Conservation (phyloP, 495 filamentous ascomycete species). For the Podospora pseudocomata region DNA sequence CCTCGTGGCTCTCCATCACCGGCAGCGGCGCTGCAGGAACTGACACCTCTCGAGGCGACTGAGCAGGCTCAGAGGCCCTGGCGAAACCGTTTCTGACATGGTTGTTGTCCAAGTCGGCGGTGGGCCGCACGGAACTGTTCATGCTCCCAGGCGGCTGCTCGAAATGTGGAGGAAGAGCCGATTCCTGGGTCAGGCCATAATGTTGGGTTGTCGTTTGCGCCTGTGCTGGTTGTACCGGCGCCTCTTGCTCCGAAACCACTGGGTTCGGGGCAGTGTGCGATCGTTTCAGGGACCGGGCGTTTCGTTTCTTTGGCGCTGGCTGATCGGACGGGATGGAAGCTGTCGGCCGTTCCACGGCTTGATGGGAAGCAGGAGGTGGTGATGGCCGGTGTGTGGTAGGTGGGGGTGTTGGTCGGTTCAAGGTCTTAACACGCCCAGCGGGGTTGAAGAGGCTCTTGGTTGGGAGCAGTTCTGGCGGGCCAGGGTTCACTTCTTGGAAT, state of each 20-base stretch:
- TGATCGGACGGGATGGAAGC: conserved; percentile 15
- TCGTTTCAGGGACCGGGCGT: conserved; percentile 24
- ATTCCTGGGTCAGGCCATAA: not conserved
- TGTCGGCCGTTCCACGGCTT: not conserved
- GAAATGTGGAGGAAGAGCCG: not conserved
- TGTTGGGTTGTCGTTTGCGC: conserved; percentile 11
- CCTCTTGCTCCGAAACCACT: conserved; percentile 14
- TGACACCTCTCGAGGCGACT: not conserved
- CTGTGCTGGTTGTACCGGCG: not conserved
- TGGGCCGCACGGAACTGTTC: not conserved
- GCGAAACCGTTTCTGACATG: not conserved
- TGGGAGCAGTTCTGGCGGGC: conserved; percentile 43
- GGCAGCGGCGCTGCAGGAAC: not conserved
- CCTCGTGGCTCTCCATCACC: conserved; percentile 7
- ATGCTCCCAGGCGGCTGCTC: not conserved
- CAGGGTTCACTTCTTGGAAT: conserved; percentile 41
- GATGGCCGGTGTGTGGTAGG: conserved; percentile 21
- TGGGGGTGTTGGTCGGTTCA: conserved; percentile 22
- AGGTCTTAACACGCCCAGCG: conserved; percentile 25
- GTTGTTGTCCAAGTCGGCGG: not conserved
- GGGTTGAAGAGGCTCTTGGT: conserved; percentile 46
- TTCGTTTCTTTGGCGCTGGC: conserved; percentile 16
- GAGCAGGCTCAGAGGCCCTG: conserved; percentile 4
- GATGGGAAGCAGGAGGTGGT: not conserved
- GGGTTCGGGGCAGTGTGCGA: conserved; percentile 30